Evolutionary conservation across 2,329 filamentous ascomycete species (phyloP), one percentile per base, ranked within the genome.

Genomic region (Alternaria arborescens): DNA sequence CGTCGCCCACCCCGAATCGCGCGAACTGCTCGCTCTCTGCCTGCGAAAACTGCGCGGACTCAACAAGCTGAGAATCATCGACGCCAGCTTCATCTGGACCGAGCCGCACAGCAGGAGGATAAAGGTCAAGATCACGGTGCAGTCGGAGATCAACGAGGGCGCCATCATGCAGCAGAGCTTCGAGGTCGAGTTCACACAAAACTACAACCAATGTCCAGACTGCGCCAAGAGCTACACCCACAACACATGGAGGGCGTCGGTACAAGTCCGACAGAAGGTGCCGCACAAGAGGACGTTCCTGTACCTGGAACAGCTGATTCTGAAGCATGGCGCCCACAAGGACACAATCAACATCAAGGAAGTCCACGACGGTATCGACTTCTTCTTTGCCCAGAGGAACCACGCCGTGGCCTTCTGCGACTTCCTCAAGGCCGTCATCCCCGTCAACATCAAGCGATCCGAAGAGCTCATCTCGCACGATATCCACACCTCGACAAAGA

Each of bases 281-380:
- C 88, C 92, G 5, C 95, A 99, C 82, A 99, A 98, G 87, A 86
- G 95, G 71, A 92, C 89, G 1, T 92, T 92, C 78, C 79, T 92
- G 60, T 91, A 87, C 76, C 88, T 98, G 36, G 95, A 98, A 80
- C 94, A 99, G 83, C 85, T 98, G 58, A 97, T 99, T 71, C 84
- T 99, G 71, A 98, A 97, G 84, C 93, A 98, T 78, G 87, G 88
- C 57, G 95, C 94, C 4, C 76, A 78, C 65, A 77, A 88, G 67
- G 94, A 99, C 70, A 95, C 94, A 1, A 94, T 97, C 80, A 99
- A 98, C 79, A 99, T 99, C 82, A 97, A 96, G 78, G 95, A 99
- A 81, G 91, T 92, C 28, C 94, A 94, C 80, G 93, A 97, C 71
- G 95, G 95, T 1, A 89, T 99, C 61, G 95, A 99, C 78, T 99